Conservation (phyloP, 768 basidiomycete genomes). For the Strobilomyces dryophilus region DNA sequence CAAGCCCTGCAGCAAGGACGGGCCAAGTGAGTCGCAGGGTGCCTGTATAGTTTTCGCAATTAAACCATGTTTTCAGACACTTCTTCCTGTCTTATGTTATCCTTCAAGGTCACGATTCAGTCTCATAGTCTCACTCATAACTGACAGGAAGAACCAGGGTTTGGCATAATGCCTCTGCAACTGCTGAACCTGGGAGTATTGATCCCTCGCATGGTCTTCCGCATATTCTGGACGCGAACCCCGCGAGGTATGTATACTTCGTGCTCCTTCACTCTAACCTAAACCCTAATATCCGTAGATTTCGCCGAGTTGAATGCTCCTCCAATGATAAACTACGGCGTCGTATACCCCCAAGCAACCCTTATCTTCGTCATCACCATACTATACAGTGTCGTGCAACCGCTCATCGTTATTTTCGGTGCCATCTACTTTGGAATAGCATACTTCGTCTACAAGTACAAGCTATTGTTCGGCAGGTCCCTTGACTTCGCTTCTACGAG, state of each 20-base stretch:
- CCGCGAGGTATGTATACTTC: conserved; percentile 64
- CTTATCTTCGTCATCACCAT: conserved; percentile 94
- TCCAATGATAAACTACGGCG: conserved; percentile 96
- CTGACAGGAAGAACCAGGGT: conserved; percentile 39
- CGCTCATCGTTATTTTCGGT: conserved; percentile 91
- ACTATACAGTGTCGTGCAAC: conserved; percentile 93
- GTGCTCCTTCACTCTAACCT: background rate
- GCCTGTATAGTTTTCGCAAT: background rate
- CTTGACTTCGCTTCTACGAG: background rate
- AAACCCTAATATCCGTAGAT: conserved; percentile 47
- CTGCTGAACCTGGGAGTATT: conserved; percentile 88
- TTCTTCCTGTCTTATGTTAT: conserved; percentile 86
- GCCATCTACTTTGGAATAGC: conserved; percentile 94
- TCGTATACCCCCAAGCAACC: conserved; percentile 95
- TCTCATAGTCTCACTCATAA: background rate
- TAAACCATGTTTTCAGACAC: conserved; percentile 41
- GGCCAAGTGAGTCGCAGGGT: conserved; percentile 47
- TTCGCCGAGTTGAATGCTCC: conserved; percentile 96
- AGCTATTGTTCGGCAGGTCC: conserved; percentile 82
- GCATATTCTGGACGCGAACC: conserved; percentile 78
- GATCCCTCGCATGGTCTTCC: conserved; percentile 70
- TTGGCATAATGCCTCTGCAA: conserved; percentile 95
- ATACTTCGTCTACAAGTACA: conserved; percentile 98
- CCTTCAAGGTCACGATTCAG: conserved; percentile 55
- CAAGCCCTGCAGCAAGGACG: conserved; percentile 72